Conservation (phyloP, 169 alveolate species). For the Plasmodium gallinaceum region DNA sequence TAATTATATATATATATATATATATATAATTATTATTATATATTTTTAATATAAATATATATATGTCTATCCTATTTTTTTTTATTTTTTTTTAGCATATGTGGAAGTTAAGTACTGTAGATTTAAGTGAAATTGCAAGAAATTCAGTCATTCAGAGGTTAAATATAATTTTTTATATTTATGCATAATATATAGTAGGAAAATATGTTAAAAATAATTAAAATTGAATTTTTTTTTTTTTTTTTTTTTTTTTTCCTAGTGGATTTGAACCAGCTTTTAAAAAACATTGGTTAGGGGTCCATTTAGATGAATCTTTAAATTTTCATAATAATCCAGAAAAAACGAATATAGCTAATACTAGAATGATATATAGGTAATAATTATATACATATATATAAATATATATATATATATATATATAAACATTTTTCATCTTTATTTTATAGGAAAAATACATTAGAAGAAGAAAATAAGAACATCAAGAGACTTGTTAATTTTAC, state of each 20-base stretch:
- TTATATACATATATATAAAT: not conserved
- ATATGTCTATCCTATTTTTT: no score
- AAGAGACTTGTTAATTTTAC: conserved; percentile 26
- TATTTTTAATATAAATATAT: not conserved
- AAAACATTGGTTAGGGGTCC: conserved; percentile 83
- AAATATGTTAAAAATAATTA: no score
- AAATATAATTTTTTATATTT: not conserved
- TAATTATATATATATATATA: conserved; percentile 20
- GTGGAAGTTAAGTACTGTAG: conserved; percentile 91
- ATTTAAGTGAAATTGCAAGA: conserved; percentile 93
- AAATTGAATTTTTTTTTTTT: not conserved
- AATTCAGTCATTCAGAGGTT: conserved; percentile 91
- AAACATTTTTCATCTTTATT: not conserved
- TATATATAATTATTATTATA: not conserved
- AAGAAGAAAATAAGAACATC: conserved; percentile 40
- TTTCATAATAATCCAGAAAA: conserved; percentile 51
- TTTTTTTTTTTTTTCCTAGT: conserved; percentile 33
- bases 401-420: not conserved
- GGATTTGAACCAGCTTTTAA: conserved; percentile 82
- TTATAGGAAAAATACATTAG: conserved; percentile 45
- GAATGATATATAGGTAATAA: conserved; percentile 59
- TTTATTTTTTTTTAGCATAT: conserved; percentile 80
- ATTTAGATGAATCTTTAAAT: not conserved
- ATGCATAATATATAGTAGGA: not conserved
- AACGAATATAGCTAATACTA: conserved; percentile 61